These are phyloP conservation scores for Myxozyma melibiosi DNA, from an alignment of 805 yeast species.

Conservation along the genomic window DNA sequence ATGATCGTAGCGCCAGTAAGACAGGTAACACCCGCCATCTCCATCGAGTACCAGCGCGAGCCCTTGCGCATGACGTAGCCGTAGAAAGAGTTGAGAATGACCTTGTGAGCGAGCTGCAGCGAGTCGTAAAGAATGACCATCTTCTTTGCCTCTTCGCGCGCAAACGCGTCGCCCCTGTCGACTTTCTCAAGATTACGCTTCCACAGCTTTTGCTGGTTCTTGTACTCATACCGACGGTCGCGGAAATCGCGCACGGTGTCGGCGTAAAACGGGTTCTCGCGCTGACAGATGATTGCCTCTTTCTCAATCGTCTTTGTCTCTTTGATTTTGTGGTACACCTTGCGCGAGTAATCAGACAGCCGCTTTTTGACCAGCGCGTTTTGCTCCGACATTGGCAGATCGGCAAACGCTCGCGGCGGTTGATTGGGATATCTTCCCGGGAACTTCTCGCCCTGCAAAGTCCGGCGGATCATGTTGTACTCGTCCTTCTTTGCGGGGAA, in stretches of 20 bases:
- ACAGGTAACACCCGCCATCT: conserved; percentile 99
- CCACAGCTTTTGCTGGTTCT: conserved; percentile 92
- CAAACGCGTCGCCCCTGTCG: conserved; percentile 55
- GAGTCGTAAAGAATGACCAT: conserved; percentile 95
- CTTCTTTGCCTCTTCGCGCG: conserved; percentile 85
- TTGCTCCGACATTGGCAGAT: conserved; percentile 75
- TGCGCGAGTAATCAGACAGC: conserved; percentile 78
- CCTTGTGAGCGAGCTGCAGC: conserved; percentile 93
- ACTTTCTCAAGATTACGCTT: conserved; percentile 72
- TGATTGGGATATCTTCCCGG: conserved; percentile 61
- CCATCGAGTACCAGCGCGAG: conserved; percentile 99
- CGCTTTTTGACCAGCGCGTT: conserved; percentile 74
- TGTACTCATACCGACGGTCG: conserved; percentile 94
- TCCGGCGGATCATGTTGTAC: conserved; percentile 83
- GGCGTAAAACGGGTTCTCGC: conserved; percentile 96
- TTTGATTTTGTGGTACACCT: conserved; percentile 79
- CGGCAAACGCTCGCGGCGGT: conserved; percentile 69
- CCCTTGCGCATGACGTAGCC: conserved; percentile 99
- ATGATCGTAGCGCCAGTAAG: conserved; percentile 96
- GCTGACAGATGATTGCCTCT: conserved; percentile 93
- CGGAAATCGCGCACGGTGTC: conserved; percentile 92
- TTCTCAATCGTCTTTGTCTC: conserved; percentile 82
- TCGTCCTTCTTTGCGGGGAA: conserved; percentile 90
- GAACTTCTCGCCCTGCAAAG: conserved; percentile 76
- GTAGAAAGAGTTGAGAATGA: conserved; percentile 91